phyloP scores from a whole-genome alignment of 768 basidiomycete genomes.

The Leccinum subtestaceum region DNA sequence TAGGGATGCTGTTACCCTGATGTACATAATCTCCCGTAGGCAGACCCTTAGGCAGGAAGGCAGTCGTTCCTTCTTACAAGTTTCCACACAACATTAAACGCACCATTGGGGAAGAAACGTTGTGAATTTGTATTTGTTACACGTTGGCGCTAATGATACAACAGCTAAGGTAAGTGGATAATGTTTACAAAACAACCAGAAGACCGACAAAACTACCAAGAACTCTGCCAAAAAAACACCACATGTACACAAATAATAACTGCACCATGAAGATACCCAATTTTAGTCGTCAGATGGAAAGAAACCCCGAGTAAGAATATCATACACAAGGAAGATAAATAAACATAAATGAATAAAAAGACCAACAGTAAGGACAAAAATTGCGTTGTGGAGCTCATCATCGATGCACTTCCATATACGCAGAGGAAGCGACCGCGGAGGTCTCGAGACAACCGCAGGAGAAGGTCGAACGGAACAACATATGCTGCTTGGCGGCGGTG shows the following conservation, averaged over 20 bases:
- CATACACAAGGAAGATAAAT: slow-evolving; percentile 28
- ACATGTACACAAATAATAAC: slow-evolving; percentile 2
- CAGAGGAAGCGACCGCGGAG: slow-evolving; percentile 11
- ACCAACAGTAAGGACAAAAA: slow-evolving; percentile 26
- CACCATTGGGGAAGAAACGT: neutral
- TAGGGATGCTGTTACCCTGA: neutral
- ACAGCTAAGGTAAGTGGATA: neutral
- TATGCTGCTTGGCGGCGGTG: neutral
- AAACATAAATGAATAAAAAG: slow-evolving; percentile 27
- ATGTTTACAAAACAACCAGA: neutral
- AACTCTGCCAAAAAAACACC: slow-evolving; percentile 9
- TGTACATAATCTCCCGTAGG: no score
- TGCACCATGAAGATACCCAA: neutral
- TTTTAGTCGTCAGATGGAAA: slow-evolving; percentile 26
- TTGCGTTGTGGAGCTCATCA: slow-evolving; percentile 29
- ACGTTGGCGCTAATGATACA: slow-evolving; percentile 20
- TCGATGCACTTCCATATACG: slow-evolving; percentile 20
- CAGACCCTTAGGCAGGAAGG: no score
- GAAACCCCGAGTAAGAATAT: slow-evolving; percentile 28
- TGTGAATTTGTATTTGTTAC: slow-evolving; percentile 1
- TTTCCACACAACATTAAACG: no score
- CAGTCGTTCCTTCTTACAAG: no score
- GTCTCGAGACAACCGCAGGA: neutral
- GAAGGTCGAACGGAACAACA: neutral
- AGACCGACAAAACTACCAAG: neutral